Percentiles rank a stretch among this genome's conserved stretches.
These are phyloP conservation scores for Podospora sp. DNA, from an alignment of 495 filamentous ascomycete species.

Conservation along the genomic window DNA sequence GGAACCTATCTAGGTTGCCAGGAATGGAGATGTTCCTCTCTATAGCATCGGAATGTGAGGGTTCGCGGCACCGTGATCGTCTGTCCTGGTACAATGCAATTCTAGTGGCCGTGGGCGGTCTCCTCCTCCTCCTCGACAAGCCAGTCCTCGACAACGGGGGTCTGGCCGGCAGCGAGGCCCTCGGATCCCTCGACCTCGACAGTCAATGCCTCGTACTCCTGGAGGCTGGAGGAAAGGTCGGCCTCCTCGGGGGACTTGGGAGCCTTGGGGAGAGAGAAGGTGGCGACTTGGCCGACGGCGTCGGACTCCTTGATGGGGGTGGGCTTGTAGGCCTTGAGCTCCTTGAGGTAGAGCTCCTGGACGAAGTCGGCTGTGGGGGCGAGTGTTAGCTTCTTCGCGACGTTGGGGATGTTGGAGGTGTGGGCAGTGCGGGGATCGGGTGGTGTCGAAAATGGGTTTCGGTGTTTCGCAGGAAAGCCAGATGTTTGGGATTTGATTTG, in stretches of 20 bases:
- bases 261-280: slow-evolving; percentile 75
- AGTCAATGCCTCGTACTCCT: slow-evolving; percentile 87
- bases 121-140: slow-evolving; percentile 54
- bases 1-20: not conserved
- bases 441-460: not conserved
- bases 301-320: slow-evolving; percentile 80
- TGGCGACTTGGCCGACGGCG: slow-evolving; percentile 87
- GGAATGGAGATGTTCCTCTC: not conserved
- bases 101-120: slow-evolving; percentile 42
- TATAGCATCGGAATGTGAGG: not conserved
- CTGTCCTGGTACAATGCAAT: not conserved
- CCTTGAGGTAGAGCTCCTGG: slow-evolving; percentile 94
- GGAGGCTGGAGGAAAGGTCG: slow-evolving; percentile 85
- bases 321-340: slow-evolving; percentile 92
- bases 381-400: slow-evolving; percentile 4
- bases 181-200: slow-evolving; percentile 95
- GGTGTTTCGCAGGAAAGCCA: not conserved
- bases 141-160: slow-evolving; percentile 52
- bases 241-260: slow-evolving; percentile 88
- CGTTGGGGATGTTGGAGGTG: not conserved
- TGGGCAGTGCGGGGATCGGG: not conserved
- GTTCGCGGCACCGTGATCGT: not conserved
- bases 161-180: slow-evolving; percentile 35
- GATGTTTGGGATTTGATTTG: not conserved
- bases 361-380: slow-evolving; percentile 77